phyloP scores from a whole-genome alignment of 768 basidiomycete species.

The Leccinum incarnatum region DNA sequence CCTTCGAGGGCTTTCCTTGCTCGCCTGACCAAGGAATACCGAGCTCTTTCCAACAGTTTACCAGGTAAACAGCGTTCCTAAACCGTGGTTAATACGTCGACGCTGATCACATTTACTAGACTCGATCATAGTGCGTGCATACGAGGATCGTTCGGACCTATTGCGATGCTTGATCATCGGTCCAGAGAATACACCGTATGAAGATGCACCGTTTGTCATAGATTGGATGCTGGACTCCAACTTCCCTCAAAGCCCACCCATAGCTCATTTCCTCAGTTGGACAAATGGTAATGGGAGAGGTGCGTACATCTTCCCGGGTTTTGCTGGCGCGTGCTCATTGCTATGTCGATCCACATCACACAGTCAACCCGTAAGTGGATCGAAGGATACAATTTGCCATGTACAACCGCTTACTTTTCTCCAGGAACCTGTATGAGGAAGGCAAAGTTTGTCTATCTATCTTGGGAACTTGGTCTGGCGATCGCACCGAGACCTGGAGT shows the following conservation, averaged over 20 bases:
- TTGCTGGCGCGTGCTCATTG: neutral
- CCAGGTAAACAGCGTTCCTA: constrained; percentile 58
- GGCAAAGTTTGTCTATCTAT: constrained; percentile 94
- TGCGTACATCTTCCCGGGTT: constrained; percentile 7
- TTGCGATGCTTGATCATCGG: constrained; percentile 88
- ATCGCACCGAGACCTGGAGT: constrained; percentile 85
- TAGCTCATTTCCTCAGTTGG: constrained; percentile 90
- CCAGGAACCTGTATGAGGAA: constrained; percentile 88
- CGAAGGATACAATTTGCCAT: neutral
- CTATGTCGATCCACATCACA: neutral
- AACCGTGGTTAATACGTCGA: neutral
- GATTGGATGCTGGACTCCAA: constrained; percentile 89
- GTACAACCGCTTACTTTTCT: constrained; percentile 1
- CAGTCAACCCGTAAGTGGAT: constrained; percentile 70
- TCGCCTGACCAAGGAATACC: constrained; percentile 82
- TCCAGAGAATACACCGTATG: constrained; percentile 92
- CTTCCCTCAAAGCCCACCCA: constrained; percentile 79
- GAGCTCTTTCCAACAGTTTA: constrained; percentile 70
- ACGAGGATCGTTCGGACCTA: constrained; percentile 86
- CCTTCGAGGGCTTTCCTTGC: constrained; percentile 72
- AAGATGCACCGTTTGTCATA: constrained; percentile 92
- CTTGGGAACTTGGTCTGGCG: constrained; percentile 89
- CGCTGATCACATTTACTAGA: constrained; percentile 42
- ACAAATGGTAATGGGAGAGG: constrained; percentile 88
- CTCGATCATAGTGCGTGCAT: constrained; percentile 84